Conservation (phyloP, 1,284 basidiomycete genomes). For the Cryptococcus sp. region DNA sequence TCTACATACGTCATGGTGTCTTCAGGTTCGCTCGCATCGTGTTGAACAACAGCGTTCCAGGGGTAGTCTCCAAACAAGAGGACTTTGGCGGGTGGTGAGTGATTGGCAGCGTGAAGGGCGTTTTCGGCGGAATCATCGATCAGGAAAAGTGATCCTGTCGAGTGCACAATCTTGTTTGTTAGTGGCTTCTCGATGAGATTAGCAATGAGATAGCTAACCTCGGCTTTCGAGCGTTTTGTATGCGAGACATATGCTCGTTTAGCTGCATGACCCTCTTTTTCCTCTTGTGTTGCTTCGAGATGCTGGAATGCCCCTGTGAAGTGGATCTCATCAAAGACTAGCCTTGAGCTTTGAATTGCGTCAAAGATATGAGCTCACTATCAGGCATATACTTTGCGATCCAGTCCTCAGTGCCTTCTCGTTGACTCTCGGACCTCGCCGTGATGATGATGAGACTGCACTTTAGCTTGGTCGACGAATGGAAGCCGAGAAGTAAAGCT, state of each 20-base stretch:
- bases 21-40: slow-evolving; percentile 1
- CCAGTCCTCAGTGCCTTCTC: slow-evolving; percentile 65
- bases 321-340: slow-evolving; percentile 64
- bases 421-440: slow-evolving; percentile 59
- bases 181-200: not conserved
- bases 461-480: not conserved
- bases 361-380: slow-evolving; percentile 31
- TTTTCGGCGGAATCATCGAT: slow-evolving; percentile 78
- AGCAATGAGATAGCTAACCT: slow-evolving; percentile 57
- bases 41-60: slow-evolving; percentile 60
- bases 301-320: slow-evolving; percentile 67
- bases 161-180: slow-evolving; percentile 56
- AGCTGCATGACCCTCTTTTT: slow-evolving; percentile 50
- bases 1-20: slow-evolving; percentile 60
- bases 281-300: slow-evolving; percentile 37
- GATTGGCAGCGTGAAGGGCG: slow-evolving; percentile 57
- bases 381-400: slow-evolving; percentile 62
- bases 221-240: slow-evolving; percentile 62
- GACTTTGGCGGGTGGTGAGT: slow-evolving; percentile 52
- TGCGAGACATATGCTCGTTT: slow-evolving; percentile 54
- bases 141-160: slow-evolving; percentile 60
- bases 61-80: slow-evolving; percentile 71
- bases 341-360: not conserved
- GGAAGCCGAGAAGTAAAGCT: slow-evolving; percentile 1
- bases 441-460: slow-evolving; percentile 61